phyloP scores from a whole-genome alignment of 2,329 filamentous ascomycete species.

The Colletotrichum limetticola region DNA sequence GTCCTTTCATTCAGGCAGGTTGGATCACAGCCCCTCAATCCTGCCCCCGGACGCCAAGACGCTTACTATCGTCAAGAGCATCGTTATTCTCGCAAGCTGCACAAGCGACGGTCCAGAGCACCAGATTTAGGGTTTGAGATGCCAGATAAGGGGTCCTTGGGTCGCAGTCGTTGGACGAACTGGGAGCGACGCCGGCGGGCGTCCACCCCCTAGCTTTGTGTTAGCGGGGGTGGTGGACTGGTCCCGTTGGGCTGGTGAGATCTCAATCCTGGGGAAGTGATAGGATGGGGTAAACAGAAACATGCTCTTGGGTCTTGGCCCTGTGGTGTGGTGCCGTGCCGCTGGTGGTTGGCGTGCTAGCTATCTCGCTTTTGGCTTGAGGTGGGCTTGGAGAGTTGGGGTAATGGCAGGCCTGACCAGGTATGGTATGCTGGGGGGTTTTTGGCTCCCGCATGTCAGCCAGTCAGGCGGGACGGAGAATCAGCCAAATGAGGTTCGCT shows the following conservation, averaged over 20 bases:
- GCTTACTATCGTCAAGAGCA: constrained; percentile 20
- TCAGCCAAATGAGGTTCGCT: constrained; percentile 2
- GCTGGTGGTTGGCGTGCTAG: constrained; percentile 19
- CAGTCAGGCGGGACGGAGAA: constrained; percentile 15
- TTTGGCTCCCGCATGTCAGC: constrained; percentile 24
- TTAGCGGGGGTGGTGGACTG: constrained; percentile 8
- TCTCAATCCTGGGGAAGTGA: constrained; percentile 29
- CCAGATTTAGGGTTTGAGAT: constrained; percentile 28
- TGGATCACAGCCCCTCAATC: constrained; percentile 21
- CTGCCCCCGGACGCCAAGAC: constrained; percentile 28
- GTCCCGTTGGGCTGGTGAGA: constrained; percentile 27
- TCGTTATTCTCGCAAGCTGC: background rate
- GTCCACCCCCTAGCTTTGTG: background rate
- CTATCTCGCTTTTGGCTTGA: background rate
- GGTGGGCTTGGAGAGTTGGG: constrained; percentile 28
- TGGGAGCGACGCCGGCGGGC: constrained; percentile 27
- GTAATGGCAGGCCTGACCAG: constrained; percentile 15
- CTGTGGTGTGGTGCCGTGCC: background rate
- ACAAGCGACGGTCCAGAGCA: constrained; percentile 5
- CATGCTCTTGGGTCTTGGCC: background rate
- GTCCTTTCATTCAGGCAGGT: constrained; percentile 12
- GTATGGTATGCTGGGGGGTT: background rate
- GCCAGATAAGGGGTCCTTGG: constrained; percentile 32
- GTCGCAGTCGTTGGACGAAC: constrained; percentile 29
- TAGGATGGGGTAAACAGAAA: constrained; percentile 5